These are phyloP conservation scores for Fraxinus excelsior DNA, from an alignment of 257 asterid species.

Conservation along the genomic window DNA sequence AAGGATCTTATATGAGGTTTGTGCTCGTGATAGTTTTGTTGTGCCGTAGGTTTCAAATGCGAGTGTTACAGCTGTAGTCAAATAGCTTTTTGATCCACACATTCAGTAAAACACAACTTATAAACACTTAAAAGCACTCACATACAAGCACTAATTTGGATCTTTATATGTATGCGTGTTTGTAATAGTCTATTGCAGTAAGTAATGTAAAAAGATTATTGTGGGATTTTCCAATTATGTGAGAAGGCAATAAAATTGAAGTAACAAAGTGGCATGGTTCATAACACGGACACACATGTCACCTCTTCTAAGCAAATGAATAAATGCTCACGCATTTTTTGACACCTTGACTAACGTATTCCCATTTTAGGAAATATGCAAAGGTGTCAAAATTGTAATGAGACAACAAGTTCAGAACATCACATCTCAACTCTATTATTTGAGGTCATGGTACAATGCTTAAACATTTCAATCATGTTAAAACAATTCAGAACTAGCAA, in stretches of 20 bases:
- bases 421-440: too few species aligned
- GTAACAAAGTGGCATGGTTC: too few species aligned
- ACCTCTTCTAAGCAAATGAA: too few species aligned
- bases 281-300: too few species aligned
- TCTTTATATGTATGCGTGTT: too few species aligned
- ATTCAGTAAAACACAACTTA: too few species aligned
- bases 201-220: background rate
- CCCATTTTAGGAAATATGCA: background rate
- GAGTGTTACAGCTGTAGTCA: background rate
- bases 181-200: too few species aligned
- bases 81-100: too few species aligned
- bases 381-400: background rate
- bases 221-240: background rate
- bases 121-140: too few species aligned
- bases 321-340: too few species aligned
- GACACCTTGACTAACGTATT: background rate
- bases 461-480: background rate
- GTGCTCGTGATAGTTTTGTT: background rate
- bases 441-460: background rate
- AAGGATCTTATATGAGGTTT: background rate
- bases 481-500: background rate
- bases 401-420: background rate
- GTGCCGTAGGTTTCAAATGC: background rate
- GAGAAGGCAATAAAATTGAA: too few species aligned
- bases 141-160: background rate